Evolutionary conservation across 1,139 yeast species (phyloP).

Genomic region (Suhomyces bribrorum): DNA sequence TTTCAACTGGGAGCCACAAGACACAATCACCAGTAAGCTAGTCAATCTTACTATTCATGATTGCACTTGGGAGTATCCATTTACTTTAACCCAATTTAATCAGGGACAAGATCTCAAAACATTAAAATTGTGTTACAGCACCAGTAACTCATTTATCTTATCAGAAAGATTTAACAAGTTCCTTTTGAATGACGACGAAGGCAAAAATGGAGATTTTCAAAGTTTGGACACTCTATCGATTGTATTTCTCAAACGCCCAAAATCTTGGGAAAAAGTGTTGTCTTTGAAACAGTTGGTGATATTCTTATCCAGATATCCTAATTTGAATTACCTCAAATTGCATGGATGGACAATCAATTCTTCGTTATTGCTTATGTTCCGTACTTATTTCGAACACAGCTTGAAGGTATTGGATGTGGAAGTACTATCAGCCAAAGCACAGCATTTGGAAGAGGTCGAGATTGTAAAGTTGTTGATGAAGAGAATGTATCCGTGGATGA

Average conservation of each 20-base stretch:
- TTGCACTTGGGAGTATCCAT: conserved; percentile 51
- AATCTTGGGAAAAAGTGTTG: conserved; percentile 11
- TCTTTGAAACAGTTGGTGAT: conserved; percentile 7
- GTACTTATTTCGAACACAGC: conserved; percentile 9
- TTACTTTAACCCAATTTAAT: conserved; percentile 37
- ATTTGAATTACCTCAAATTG: conserved; percentile 20
- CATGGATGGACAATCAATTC: conserved; percentile 27
- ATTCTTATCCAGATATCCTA: conserved; percentile 20
- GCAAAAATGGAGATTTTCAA: conserved; percentile 18
- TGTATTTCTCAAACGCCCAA: conserved; percentile 10
- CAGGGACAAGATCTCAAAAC: conserved; percentile 21
- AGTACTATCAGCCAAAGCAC: conserved; percentile 8
- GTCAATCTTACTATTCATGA: conserved; percentile 25
- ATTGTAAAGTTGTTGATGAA: conserved; percentile 1
- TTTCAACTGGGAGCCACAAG: conserved; percentile 32
- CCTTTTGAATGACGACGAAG: conserved; percentile 20
- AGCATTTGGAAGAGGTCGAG: conserved; percentile 7
- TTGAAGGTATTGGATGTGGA: conserved; percentile 13
- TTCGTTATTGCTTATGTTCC: conserved; percentile 7
- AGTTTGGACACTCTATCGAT: conserved; percentile 25
- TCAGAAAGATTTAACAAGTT: conserved; percentile 42
- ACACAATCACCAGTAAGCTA: conserved; percentile 7
- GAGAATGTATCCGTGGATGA: conserved; percentile 12
- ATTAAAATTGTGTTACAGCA: conserved; percentile 30
- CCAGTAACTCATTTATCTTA: conserved; percentile 34